A percentile compares a stretch with the other conserved stretches of the same genome.
Conservation (phyloP, 1,284 basidiomycete species). For the Pseudomicrostroma phylloplanum region DNA sequence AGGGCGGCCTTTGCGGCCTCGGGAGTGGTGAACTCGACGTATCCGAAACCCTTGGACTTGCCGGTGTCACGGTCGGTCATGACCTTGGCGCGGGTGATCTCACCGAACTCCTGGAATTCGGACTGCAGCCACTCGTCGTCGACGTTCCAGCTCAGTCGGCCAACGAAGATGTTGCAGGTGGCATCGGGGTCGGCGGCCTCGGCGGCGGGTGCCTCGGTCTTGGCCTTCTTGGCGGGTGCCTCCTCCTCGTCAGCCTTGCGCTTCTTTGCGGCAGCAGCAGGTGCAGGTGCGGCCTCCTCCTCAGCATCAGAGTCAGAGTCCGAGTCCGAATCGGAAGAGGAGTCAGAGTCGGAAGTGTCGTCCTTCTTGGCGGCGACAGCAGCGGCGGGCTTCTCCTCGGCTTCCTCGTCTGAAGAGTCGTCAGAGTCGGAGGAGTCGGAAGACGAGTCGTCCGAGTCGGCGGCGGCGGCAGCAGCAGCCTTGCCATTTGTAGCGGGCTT, state of each 20-base stretch:
- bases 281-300: slow-evolving; percentile 47
- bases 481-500: slow-evolving; percentile 11
- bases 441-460: slow-evolving; percentile 25
- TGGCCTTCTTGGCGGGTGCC: slow-evolving; percentile 70
- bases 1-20: slow-evolving; percentile 58
- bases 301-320: slow-evolving; percentile 23
- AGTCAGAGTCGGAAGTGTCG: slow-evolving; percentile 27
- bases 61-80: slow-evolving; percentile 78
- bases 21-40: slow-evolving; percentile 70
- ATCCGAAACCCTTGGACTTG: slow-evolving; percentile 64
- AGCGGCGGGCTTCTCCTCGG: slow-evolving; percentile 24
- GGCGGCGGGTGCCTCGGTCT: slow-evolving; percentile 55
- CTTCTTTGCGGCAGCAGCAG: slow-evolving; percentile 56
- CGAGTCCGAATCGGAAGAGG: slow-evolving; percentile 35
- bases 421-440: slow-evolving; percentile 14
- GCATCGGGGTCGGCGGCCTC: slow-evolving; percentile 57
- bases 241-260: slow-evolving; percentile 72
- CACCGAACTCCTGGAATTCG: slow-evolving; percentile 83
- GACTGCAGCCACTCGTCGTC: slow-evolving; percentile 91
- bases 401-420: slow-evolving; percentile 22
- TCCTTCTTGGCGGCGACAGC: slow-evolving; percentile 19
- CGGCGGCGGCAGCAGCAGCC: slow-evolving; percentile 14
- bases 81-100: slow-evolving; percentile 78
- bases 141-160: slow-evolving; percentile 90
- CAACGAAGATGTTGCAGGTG: slow-evolving; percentile 79